Conservation (phyloP, 257 asterid species). For the Solanum ahanhuiri region DNA sequence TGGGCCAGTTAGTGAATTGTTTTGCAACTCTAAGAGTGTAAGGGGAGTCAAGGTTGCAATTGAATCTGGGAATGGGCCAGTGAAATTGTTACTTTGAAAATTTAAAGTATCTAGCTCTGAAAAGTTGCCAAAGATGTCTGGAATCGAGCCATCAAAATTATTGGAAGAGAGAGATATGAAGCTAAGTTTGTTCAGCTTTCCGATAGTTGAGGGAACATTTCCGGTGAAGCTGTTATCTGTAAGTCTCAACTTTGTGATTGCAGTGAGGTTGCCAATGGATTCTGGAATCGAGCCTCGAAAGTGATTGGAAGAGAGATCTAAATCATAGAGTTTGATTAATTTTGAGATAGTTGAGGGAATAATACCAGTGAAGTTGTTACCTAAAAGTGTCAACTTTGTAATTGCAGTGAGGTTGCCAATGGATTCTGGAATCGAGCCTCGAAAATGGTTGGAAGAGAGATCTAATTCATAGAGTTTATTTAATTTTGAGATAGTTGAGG, state of each 20-base stretch:
- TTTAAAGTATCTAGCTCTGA: neutral
- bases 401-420: no score
- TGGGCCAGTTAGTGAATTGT: neutral
- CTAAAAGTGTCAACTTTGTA: no score
- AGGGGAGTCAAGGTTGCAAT: neutral
- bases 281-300: neutral
- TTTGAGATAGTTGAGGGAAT: neutral
- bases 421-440: no score
- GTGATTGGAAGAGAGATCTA: neutral
- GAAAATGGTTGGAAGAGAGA: no score
- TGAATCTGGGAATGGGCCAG: neutral
- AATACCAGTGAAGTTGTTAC: no score
- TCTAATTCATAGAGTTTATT: no score
- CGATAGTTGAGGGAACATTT: neutral
- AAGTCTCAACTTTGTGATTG: neutral
- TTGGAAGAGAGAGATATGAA: neutral
- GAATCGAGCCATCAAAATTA: neutral
- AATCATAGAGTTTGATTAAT: no score
- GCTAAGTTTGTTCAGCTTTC: neutral
- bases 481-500: no score
- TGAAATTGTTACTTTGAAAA: neutral
- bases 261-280: neutral
- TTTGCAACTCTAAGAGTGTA: no score
- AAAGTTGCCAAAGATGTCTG: neutral
- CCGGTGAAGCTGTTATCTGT: neutral